Evolutionary conservation across 768 basidiomycete genomes (phyloP).

Genomic region (Postia placenta): DNA sequence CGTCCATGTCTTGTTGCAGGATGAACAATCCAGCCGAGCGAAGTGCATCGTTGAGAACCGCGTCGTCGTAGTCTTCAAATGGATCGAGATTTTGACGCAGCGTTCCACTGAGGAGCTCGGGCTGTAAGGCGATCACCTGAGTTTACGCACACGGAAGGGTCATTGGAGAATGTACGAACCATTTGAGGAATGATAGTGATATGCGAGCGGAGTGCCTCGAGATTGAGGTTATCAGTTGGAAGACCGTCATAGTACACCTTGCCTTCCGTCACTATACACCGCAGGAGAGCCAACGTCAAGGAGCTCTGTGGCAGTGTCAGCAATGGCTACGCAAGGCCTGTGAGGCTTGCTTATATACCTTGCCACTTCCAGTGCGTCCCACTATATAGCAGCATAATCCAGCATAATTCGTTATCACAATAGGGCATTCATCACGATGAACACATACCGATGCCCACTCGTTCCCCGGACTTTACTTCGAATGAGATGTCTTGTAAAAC

Average conservation of each 20-base stretch:
- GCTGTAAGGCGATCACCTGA: slow-evolving; percentile 18
- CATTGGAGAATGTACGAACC: slow-evolving; percentile 26
- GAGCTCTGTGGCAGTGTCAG: slow-evolving; percentile 30
- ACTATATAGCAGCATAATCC: slow-evolving; percentile 26
- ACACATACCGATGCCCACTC: slow-evolving; percentile 45
- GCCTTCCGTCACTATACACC: slow-evolving; percentile 49
- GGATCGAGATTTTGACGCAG: slow-evolving; percentile 59
- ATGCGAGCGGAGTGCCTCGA: slow-evolving; percentile 44
- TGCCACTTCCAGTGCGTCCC: slow-evolving; percentile 55
- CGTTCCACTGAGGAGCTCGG: slow-evolving; percentile 49
- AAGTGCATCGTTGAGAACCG: slow-evolving; percentile 41
- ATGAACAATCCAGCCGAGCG: slow-evolving; percentile 41
- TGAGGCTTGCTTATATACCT: slow-evolving; percentile 20
- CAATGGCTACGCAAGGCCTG: neutral
- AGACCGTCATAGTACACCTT: slow-evolving; percentile 46
- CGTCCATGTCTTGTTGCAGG: slow-evolving; percentile 31
- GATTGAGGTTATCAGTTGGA: slow-evolving; percentile 39
- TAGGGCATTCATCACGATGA: neutral
- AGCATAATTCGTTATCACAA: slow-evolving; percentile 1
- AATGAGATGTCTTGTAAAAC: slow-evolving; percentile 49
- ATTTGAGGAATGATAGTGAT: slow-evolving; percentile 58
- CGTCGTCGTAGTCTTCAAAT: slow-evolving; percentile 49
- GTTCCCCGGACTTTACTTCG: slow-evolving; percentile 48
- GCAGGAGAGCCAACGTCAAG: slow-evolving; percentile 45
- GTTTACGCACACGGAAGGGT: neutral